These are phyloP conservation scores for Chaetomiaceae sp. DNA, from an alignment of 2,329 filamentous ascomycete genomes.

Conservation along the genomic window DNA sequence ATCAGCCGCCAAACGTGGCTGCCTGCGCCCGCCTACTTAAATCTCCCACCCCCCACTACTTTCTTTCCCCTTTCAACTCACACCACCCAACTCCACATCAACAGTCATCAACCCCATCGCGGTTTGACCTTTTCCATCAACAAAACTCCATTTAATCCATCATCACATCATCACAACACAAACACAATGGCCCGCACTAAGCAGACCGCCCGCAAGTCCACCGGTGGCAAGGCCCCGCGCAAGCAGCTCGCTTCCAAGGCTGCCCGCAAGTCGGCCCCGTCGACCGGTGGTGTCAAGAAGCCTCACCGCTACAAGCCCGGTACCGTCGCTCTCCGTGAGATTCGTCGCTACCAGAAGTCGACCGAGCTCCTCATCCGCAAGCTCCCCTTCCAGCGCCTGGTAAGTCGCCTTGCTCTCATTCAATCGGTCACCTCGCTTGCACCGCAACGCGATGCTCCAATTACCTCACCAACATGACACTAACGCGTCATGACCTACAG, in stretches of 20 bases:
- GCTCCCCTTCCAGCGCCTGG: conserved; percentile 95
- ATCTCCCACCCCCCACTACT: conserved; percentile 39
- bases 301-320: conserved; percentile 84
- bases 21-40: conserved; percentile 32
- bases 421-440: conserved; percentile 2
- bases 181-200: conserved; percentile 58
- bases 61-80: conserved; percentile 34
- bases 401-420: conserved; percentile 32
- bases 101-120: conserved; percentile 28
- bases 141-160: conserved; percentile 22
- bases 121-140: conserved; percentile 24
- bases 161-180: conserved; percentile 25
- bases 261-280: conserved; percentile 95
- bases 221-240: conserved; percentile 70
- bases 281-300: conserved; percentile 96
- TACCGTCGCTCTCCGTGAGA: conserved; percentile 97
- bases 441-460: conserved; percentile 14
- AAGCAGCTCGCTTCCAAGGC: conserved; percentile 99
- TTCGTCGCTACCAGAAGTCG: conserved; percentile 95
- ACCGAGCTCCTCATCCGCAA: conserved; percentile 95
- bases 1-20: conserved; percentile 32
- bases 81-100: conserved; percentile 30
- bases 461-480: conserved; percentile 3
- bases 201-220: conserved; percentile 69
- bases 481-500: conserved; percentile 31